Conservation (phyloP, 2,329 filamentous ascomycete species). For the Raffaelea arxii region DNA sequence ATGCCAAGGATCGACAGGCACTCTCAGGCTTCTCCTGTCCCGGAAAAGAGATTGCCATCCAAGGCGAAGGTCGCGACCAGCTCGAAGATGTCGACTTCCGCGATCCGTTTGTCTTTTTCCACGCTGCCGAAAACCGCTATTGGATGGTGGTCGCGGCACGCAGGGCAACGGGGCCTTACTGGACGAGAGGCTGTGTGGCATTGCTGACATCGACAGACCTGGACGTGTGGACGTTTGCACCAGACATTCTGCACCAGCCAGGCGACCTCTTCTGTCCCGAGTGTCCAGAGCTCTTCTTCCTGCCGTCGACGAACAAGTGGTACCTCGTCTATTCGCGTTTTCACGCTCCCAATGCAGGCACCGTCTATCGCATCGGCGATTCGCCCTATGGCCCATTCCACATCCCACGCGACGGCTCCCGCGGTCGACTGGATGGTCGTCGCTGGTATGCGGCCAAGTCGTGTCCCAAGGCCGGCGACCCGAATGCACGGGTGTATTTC, state of each 20-base stretch:
- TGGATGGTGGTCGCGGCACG: conserved; percentile 28
- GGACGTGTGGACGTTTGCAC: conserved; percentile 19
- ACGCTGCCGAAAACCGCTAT: conserved; percentile 18
- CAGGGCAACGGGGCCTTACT: conserved; percentile 21
- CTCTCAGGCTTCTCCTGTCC: conserved; percentile 18
- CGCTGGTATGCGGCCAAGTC: conserved; percentile 28
- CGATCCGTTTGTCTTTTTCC: conserved; percentile 25
- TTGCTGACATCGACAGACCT: conserved; percentile 24
- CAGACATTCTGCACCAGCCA: conserved; percentile 22
- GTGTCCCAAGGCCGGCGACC: conserved; percentile 19
- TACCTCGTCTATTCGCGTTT: conserved; percentile 24
- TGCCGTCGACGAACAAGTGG: conserved; percentile 23
- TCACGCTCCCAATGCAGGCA: conserved; percentile 24
- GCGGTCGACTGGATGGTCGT: conserved; percentile 23
- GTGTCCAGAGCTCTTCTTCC: conserved; percentile 25
- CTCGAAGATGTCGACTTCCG: conserved; percentile 26
- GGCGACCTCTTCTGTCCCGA: conserved; percentile 26
- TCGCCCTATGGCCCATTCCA: conserved; percentile 24
- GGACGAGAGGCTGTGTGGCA: conserved; percentile 26
- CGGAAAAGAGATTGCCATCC: conserved; percentile 14
- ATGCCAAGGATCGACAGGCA: conserved; percentile 13
- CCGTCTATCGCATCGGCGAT: conserved; percentile 25
- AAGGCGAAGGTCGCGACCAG: conserved; percentile 13
- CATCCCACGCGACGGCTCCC: conserved; percentile 22
- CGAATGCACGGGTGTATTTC: conserved; percentile 21